Evolutionary conservation across 208 protist species (phyloP), one percentile per base, ranked within the genome.

Genomic region (Strigomonas culicis): DNA sequence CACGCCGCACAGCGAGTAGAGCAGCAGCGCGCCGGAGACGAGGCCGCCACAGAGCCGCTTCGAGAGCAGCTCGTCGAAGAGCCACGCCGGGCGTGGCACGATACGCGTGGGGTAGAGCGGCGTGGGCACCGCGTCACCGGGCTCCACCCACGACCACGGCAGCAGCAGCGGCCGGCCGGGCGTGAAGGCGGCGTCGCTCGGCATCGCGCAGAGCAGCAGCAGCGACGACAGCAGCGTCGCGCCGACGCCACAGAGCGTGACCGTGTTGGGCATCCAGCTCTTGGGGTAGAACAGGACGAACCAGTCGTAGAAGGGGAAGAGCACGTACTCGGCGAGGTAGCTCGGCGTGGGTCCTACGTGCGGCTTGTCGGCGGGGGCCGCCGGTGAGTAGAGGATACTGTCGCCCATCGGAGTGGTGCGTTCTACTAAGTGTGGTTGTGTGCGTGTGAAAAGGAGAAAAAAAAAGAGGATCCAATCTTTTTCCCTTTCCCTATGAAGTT

Each of bases 241-340:
- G 63, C 75, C 60, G 44, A 96, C 84, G 58, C 90, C 90, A 36
- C 77, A 68, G 46, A 93, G 60, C 11, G 90, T 96, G 55, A 96
- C 72, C 56, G 76, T 84, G 76, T 96, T 96, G 32, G 90, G 90
- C n/a, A 63, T 39, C 83, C 84, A 93, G 36, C 67, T 75, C 25
- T 46, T 62, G 0, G 86, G 90, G 60, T 86, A 88, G 32, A 77
- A 84, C 34, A 56, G 62, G 27, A 88, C 75, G 39, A 92, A 24
- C n/a, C 43, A 78, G 66, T 93, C 86, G 63, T 96, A 96, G 41
- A 96, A 79, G 15, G 90, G 90, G 49, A 84, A 86, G 36, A 84
- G 70, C 30, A 93, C 47, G 66, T 92, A 84, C 75, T 93, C 86
- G 36, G 81, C 68, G 15, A 96, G 70, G 36, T 90, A 75, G 51